phyloP scores from a whole-genome alignment of 495 filamentous ascomycete genomes.

The Aspergillus asperescens region DNA sequence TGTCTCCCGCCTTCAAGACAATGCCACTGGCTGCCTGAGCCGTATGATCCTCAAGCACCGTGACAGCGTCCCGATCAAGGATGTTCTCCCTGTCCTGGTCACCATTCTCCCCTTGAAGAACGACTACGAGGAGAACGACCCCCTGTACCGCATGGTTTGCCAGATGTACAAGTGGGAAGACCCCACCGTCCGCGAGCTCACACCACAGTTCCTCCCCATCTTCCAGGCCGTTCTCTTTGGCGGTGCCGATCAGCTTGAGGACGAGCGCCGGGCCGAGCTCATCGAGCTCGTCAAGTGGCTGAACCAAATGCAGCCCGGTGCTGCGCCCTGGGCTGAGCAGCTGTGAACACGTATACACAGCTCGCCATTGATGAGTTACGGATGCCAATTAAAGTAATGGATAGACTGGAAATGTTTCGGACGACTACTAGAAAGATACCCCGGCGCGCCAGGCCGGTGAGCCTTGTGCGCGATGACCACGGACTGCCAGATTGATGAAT shows the following conservation, averaged over 20 bases:
- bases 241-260: conserved; percentile 78
- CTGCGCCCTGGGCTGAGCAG: conserved; percentile 43
- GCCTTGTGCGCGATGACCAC: conserved; percentile 13
- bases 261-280: conserved; percentile 67
- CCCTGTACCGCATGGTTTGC: conserved; percentile 81
- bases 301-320: conserved; percentile 48
- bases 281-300: conserved; percentile 68
- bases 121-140: conserved; percentile 94
- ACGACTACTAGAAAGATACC: conserved; percentile 44
- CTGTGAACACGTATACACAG: conserved; percentile 24
- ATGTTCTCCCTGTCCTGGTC: conserved; percentile 77
- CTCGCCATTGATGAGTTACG: conserved; percentile 3
- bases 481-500: conserved; percentile 11
- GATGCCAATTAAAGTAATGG: conserved; percentile 25
- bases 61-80: conserved; percentile 67
- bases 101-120: conserved; percentile 81
- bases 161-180: conserved; percentile 74
- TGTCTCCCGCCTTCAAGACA: conserved; percentile 78
- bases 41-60: conserved; percentile 86
- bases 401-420: conserved; percentile 31
- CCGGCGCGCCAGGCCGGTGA: conserved; percentile 20
- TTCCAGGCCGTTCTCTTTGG: conserved; percentile 74
- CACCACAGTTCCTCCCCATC: conserved; percentile 69
- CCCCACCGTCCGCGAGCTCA: conserved; percentile 66
- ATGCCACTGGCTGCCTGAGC: conserved; percentile 85